Evolutionary conservation across 2,329 filamentous ascomycete species (phyloP).

Genomic region (Dryadomyces quercivorus): DNA sequence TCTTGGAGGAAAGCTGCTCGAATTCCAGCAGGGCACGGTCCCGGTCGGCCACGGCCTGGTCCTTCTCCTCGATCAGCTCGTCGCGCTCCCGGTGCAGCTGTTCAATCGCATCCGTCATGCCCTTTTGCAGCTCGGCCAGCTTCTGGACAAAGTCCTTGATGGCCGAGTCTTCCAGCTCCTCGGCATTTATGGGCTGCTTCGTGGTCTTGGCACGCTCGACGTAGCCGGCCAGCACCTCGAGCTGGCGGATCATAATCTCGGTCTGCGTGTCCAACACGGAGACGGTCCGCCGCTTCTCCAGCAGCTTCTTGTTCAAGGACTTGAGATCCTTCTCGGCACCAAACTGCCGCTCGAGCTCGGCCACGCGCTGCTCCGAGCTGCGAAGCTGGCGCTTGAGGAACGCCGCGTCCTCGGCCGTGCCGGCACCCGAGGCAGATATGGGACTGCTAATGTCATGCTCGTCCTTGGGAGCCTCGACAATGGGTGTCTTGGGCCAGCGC

Average conservation of each 20-base stretch:
- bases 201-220: constrained; percentile 77
- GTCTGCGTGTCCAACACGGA: constrained; percentile 88
- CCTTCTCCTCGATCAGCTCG: constrained; percentile 73
- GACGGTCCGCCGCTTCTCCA: constrained; percentile 92
- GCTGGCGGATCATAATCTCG: constrained; percentile 86
- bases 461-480: constrained; percentile 39
- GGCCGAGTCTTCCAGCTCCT: constrained; percentile 74
- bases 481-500: constrained; percentile 59
- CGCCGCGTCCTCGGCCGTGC: constrained; percentile 45
- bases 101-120: constrained; percentile 45
- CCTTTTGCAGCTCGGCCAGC: constrained; percentile 47
- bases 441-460: constrained; percentile 56
- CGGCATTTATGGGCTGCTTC: constrained; percentile 67
- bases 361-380: constrained; percentile 70
- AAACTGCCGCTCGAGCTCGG: constrained; percentile 76
- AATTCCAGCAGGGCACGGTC: constrained; percentile 93
- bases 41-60: constrained; percentile 69
- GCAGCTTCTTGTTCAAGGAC: constrained; percentile 73
- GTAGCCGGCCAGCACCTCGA: constrained; percentile 81
- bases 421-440: constrained; percentile 46
- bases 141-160: constrained; percentile 84
- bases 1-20: constrained; percentile 87
- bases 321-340: constrained; percentile 52
- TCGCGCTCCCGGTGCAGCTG: constrained; percentile 60
- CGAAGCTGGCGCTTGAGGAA: constrained; percentile 64